Base-by-base conservation (phyloP, 2,329 filamentous ascomycete species). In the Hypocreales sp. region DNA sequence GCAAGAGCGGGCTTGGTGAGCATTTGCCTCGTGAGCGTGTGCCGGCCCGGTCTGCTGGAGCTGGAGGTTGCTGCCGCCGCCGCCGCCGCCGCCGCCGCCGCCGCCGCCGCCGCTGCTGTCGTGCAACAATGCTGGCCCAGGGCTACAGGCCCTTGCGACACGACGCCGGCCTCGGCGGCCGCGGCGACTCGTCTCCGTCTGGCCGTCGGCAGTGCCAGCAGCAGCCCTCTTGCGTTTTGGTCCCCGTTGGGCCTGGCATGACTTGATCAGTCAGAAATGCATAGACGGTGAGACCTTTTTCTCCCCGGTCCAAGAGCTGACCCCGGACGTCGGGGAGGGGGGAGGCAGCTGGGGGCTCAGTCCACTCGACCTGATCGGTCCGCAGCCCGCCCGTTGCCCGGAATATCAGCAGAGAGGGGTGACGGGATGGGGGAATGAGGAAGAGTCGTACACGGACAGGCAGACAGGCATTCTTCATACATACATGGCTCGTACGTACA, bases 231-330 rank as follows among this genome's bases (percentile, higher is more conserved):
- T 25, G 5, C 28, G 24, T 18, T 24, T 29, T n/a, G 23, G 23
- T 18, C 10, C 21, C 15, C 20, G 28, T 10, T 22, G 22, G 19
- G 20, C 19, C 28, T 29, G 23, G 22, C 16, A 29, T n/a, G n/a
- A 23, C 17, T 14, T 23, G 20, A 25, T 18, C 23, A 20, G n/a
- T 24, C 23, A 24, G 23, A 25, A 29, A n/a, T 4, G 12, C 14
- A 3, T 5, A 20, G 18, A 9, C 7, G 4, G 16, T n/a, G 28
- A 20, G 15, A 22, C 23, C 12, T 8, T 18, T 25, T 28, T 20
- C 14, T n/a, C n/a, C n/a, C 27, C 27, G 27, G 28, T 29, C 20
- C 19, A 29, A 25, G 17, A n/a, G 11, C 23, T n/a, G 28, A 29
- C 28, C 28, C 28, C 23, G 18, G 27, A 8, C 22, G 15, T 6